Base-by-base conservation (phyloP, 345 rosid genomes). In the Xanthoceras sorbifolium region DNA sequence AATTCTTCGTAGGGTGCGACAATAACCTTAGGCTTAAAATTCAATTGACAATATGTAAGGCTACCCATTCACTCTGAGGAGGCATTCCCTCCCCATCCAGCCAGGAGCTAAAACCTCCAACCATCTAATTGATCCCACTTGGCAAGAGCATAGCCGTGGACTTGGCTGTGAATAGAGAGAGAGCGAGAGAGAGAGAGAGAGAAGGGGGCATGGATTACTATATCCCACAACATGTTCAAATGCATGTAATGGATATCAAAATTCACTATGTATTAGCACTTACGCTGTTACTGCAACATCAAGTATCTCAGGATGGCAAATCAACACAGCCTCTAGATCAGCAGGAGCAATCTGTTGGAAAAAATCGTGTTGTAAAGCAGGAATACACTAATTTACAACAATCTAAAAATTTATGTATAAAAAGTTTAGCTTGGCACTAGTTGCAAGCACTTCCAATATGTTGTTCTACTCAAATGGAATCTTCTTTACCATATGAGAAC, bases 311-410 rank as follows among this genome's bases (percentile, higher is more conserved):
- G 95, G 97, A 83, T 94, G 94, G 67, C 87, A 76, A 64, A 89
- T 85, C 79, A 93, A 75, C 36, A 88, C 82, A 67, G 93, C 88
- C 78, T 93, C 98, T 44, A 94, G 84, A 86, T 93, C 97, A 81
- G 95, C 97, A 71, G 97, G 97, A 62, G 98, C 87, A 60, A 94
- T 89, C 98, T 92, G 91, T 73, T 75, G 46, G n/a, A n/a, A 72
- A 46, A n/a, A 8, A 29, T 20, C 72, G 72, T 28, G 23, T 26
- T 64, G 62, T 61, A 34, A 57, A 54, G 60, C 38, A 74, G 3
- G 40, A 23, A 32, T 36, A 52, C 12, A 36, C n/a, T 32, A 40
- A 22, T 68, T 28, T 31, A 63, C 60, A 38, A 17, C n/a, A 15
- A 69, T 64, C 38, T 15, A 5, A 69, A 5, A 55, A 4, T n/a